phyloP scores from a whole-genome alignment of 495 filamentous ascomycete genomes.

The Gamarada debralockiae region DNA sequence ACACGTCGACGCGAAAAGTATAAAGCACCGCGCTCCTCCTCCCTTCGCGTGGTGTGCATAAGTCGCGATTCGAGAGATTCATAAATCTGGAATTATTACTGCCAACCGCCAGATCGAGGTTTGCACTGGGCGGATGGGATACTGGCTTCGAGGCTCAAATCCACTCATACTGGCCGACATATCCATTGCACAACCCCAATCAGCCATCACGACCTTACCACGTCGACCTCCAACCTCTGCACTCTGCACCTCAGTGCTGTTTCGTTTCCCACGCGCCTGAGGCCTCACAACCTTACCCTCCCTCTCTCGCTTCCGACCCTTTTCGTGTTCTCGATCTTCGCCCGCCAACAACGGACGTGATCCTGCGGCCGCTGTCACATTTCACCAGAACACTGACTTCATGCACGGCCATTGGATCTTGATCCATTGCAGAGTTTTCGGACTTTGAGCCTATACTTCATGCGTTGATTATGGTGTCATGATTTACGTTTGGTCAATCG shows the following conservation, averaged over 20 bases:
- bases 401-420: constrained; percentile 7
- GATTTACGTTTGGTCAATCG: background rate
- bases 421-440: background rate
- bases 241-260: background rate
- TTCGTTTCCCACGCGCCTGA: background rate
- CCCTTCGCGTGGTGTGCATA: too few species aligned
- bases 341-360: constrained; percentile 7
- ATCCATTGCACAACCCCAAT: too few species aligned
- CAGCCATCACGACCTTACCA: too few species aligned
- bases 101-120: too few species aligned
- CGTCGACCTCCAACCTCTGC: background rate
- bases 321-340: background rate
- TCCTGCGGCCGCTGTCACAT: constrained; percentile 10
- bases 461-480: background rate
- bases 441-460: constrained; percentile 5
- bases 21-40: too few species aligned
- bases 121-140: too few species aligned
- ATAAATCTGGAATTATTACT: too few species aligned
- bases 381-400: background rate
- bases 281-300: background rate
- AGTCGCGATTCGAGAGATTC: too few species aligned
- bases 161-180: too few species aligned
- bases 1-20: too few species aligned
- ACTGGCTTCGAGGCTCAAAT: too few species aligned
- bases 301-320: background rate